Conservation (phyloP, 371 early-diverging fungal species). For the Circinella minor region DNA sequence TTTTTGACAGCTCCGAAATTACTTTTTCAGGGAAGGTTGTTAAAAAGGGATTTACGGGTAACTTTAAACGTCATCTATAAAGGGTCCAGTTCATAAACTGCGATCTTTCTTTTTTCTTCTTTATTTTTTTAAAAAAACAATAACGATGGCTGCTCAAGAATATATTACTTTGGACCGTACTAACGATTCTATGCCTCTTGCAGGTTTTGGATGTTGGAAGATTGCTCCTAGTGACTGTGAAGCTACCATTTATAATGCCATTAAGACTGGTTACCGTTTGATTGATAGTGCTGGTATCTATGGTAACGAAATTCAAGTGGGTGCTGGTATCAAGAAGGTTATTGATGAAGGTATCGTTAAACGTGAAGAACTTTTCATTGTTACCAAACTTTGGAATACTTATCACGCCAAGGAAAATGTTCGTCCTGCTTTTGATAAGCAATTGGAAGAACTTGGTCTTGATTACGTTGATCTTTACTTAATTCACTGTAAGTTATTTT, state of each 20-base stretch:
- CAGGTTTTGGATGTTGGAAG: slow-evolving; percentile 51
- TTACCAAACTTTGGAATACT: slow-evolving; percentile 77
- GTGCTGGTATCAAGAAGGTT: slow-evolving; percentile 56
- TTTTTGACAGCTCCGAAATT: not conserved
- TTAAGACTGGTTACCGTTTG: slow-evolving; percentile 48
- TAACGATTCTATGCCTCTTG: slow-evolving; percentile 44
- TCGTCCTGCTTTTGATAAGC: slow-evolving; percentile 45
- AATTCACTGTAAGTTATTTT: slow-evolving; percentile 25
- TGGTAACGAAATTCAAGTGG: slow-evolving; percentile 73
- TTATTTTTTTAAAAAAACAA: not conserved
- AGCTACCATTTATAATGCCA: slow-evolving; percentile 51
- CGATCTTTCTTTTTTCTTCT: not conserved
- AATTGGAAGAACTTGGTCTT: slow-evolving; percentile 54
- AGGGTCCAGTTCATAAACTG: not conserved
- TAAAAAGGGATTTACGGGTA: not conserved
- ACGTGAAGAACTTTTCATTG: slow-evolving; percentile 65
- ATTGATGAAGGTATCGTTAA: slow-evolving; percentile 60
- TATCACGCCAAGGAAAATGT: slow-evolving; percentile 55
- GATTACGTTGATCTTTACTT: slow-evolving; percentile 70
- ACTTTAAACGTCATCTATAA: not conserved
- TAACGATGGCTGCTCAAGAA: slow-evolving; percentile 11
- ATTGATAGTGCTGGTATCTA: slow-evolving; percentile 55
- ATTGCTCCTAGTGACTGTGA: slow-evolving; percentile 32
- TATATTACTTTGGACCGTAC: slow-evolving; percentile 35
- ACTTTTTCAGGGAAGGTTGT: too few relatives aligned